Percentiles rank a stretch among this genome's conserved stretches.
These are phyloP conservation scores for Bondarzewia mesenterica DNA, from an alignment of 1,284 basidiomycete species.

Conservation along the genomic window DNA sequence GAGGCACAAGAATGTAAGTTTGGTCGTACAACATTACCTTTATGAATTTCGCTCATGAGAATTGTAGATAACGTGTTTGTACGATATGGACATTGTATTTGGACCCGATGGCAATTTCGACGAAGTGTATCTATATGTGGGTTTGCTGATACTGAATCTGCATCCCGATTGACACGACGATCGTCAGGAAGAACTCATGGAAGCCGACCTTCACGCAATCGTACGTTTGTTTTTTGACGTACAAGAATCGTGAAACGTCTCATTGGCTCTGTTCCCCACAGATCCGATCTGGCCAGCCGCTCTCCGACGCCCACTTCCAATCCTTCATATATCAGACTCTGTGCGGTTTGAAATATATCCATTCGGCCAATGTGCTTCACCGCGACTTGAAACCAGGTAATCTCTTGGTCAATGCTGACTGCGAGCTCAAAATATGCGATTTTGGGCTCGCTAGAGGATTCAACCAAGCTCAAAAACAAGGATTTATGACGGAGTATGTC, in stretches of 20 bases:
- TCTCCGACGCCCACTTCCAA: constrained; percentile 98
- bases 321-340: constrained; percentile 99
- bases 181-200: constrained; percentile 91
- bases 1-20: constrained; percentile 86
- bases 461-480: constrained; percentile 71
- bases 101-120: constrained; percentile 85
- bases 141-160: constrained; percentile 19
- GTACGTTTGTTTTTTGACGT: constrained; percentile 35
- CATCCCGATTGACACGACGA: constrained; percentile 2
- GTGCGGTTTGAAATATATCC: constrained; percentile 97
- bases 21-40: not conserved
- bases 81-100: constrained; percentile 96
- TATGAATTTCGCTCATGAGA: not conserved
- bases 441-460: constrained; percentile 97
- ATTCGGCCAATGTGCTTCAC: constrained; percentile 96
- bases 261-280: constrained; percentile 22
- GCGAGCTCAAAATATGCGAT: constrained; percentile 97
- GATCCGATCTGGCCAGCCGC: constrained; percentile 96
- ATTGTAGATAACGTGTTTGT: constrained; percentile 78
- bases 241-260: not conserved
- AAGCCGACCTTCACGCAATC: constrained; percentile 98
- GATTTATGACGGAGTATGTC: constrained; percentile 99
- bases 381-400: constrained; percentile 97
- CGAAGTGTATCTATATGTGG: constrained; percentile 89
- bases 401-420: constrained; percentile 96